Evolutionary conservation across 495 filamentous ascomycete genomes (phyloP).

Genomic region (Staphylotrichum tortipilum): DNA sequence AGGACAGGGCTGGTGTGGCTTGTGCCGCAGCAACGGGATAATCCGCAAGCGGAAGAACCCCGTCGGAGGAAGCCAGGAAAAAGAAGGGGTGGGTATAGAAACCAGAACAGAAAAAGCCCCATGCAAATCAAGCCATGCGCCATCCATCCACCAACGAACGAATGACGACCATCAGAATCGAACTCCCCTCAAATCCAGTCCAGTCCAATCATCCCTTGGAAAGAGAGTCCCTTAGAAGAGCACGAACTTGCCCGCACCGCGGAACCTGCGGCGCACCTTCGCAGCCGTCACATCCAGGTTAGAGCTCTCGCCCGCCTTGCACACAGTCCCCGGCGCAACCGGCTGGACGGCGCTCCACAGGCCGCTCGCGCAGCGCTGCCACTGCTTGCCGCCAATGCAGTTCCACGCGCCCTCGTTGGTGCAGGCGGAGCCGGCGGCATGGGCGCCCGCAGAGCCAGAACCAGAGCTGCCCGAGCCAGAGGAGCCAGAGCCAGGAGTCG

Average conservation of each 20-base stretch:
- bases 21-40: too few species aligned
- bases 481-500: constrained; percentile 7
- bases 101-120: too few species aligned
- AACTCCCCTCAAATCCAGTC: too few species aligned
- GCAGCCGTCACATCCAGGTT: constrained; percentile 24
- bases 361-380: constrained; percentile 58
- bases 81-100: too few species aligned
- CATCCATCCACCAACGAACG: too few species aligned
- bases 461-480: neutral
- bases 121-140: too few species aligned
- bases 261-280: neutral
- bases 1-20: too few species aligned
- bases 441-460: constrained; percentile 6
- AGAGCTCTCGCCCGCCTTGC: constrained; percentile 43
- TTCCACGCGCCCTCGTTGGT: constrained; percentile 52
- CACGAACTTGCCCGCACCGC: neutral
- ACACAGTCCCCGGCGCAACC: constrained; percentile 53
- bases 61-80: too few species aligned
- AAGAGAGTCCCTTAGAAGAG: neutral
- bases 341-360: constrained; percentile 45
- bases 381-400: constrained; percentile 53
- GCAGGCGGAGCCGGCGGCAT: constrained; percentile 36
- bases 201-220: too few species aligned
- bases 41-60: too few species aligned
- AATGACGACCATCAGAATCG: too few species aligned